Percentiles rank a stretch among this genome's conserved stretches.
Conservation (phyloP, 179 eudicot species). For the Pouteria campechiana region DNA sequence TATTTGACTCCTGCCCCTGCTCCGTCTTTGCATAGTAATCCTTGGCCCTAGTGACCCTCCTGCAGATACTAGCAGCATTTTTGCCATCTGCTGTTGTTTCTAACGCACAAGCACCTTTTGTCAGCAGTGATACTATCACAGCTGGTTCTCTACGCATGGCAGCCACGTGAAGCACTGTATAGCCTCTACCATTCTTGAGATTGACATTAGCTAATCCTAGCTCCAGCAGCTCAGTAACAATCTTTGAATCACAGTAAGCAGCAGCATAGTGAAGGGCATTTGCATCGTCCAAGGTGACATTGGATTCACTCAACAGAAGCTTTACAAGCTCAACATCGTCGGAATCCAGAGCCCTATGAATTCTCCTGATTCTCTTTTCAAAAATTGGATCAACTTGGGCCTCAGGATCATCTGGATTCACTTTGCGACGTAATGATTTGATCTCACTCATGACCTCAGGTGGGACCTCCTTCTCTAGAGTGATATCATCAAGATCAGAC, state of each 20-base stretch:
- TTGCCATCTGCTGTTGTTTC: conserved; percentile 31
- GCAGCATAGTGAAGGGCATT: conserved; percentile 42
- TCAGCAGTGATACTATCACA: conserved; percentile 27
- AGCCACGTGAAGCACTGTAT: conserved; percentile 46
- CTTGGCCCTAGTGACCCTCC: conserved; percentile 32
- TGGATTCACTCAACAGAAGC: conserved; percentile 28
- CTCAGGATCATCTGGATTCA: conserved; percentile 6
- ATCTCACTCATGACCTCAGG: conserved; percentile 18
- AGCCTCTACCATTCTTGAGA: conserved; percentile 25
- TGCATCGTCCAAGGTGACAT: conserved; percentile 34
- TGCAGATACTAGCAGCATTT: conserved; percentile 30
- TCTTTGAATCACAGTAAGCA: conserved; percentile 39
- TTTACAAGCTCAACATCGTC: conserved; percentile 45
- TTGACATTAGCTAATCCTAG: conserved; percentile 27
- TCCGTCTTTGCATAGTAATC: conserved; percentile 28
- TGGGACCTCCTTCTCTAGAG: conserved; percentile 34
- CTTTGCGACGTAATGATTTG: conserved; percentile 11
- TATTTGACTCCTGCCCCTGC: conserved; percentile 31
- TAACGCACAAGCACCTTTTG: conserved; percentile 25
- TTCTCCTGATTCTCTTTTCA: conserved; percentile 28
- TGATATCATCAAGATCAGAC: conserved; percentile 27
- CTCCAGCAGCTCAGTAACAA: conserved; percentile 31
- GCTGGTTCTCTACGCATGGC: conserved; percentile 43
- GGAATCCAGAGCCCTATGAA: conserved; percentile 36
- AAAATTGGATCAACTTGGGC: conserved; percentile 11